Evolutionary conservation across 768 basidiomycete species (phyloP).

Genomic region (Xerocomellus chrysenteron): DNA sequence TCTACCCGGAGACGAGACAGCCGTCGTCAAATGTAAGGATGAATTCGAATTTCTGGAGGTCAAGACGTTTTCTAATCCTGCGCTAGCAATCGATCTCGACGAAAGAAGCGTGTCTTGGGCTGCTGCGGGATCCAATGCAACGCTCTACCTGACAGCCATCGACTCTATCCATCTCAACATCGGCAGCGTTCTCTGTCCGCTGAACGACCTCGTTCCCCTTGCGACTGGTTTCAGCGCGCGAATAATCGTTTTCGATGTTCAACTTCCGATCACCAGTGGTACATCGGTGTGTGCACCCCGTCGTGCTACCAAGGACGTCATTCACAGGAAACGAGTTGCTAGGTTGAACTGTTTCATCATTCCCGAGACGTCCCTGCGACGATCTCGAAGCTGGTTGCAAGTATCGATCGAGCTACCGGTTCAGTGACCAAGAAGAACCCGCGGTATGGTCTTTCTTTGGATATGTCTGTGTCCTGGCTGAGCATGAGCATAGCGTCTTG

Average conservation of each 20-base stretch:
- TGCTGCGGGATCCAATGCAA: slow-evolving; percentile 87
- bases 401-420: slow-evolving; percentile 76
- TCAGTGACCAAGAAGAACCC: slow-evolving; percentile 75
- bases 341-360: slow-evolving; percentile 96
- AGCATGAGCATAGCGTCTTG: slow-evolving; percentile 58
- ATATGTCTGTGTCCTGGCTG: neutral
- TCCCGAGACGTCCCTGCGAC: slow-evolving; percentile 90
- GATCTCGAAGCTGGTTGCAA: slow-evolving; percentile 75
- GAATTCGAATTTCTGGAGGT: neutral
- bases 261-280: slow-evolving; percentile 85
- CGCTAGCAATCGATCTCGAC: slow-evolving; percentile 81
- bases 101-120: slow-evolving; percentile 80
- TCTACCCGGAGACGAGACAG: slow-evolving; percentile 90
- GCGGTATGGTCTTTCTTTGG: slow-evolving; percentile 45
- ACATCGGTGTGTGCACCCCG: slow-evolving; percentile 57
- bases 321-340: neutral
- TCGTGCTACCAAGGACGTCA: neutral
- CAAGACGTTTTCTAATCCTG: neutral
- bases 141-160: slow-evolving; percentile 76
- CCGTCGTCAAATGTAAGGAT: slow-evolving; percentile 64
- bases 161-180: slow-evolving; percentile 86
- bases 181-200: slow-evolving; percentile 86
- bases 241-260: slow-evolving; percentile 91
- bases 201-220: slow-evolving; percentile 67
- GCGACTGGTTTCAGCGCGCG: slow-evolving; percentile 78